Percentiles rank a stretch among this genome's conserved stretches.
These are phyloP conservation scores for Cynara cardunculus DNA, from an alignment of 129 eudicot species.

Conservation along the genomic window DNA sequence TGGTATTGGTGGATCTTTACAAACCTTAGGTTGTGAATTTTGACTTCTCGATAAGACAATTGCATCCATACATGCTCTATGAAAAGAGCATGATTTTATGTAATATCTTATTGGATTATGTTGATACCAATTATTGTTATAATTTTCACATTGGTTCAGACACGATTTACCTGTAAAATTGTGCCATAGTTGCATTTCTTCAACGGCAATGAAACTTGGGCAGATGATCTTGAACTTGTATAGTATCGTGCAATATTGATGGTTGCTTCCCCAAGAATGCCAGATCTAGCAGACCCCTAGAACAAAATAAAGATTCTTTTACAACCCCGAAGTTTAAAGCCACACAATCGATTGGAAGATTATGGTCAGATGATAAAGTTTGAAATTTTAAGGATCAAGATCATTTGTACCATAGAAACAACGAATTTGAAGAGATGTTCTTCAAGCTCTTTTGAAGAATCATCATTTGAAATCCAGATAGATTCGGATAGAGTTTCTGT, in stretches of 20 bases:
- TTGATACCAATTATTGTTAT: not conserved
- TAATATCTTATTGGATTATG: not conserved
- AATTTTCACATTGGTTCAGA: not conserved
- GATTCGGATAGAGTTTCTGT: slow-evolving; percentile 67
- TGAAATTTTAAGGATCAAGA: slow-evolving; percentile 2
- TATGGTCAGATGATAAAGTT: not conserved
- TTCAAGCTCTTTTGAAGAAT: slow-evolving; percentile 58
- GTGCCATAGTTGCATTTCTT: slow-evolving; percentile 85
- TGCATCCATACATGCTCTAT: too few species aligned
- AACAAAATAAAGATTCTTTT: not conserved
- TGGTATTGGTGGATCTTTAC: not conserved
- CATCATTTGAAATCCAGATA: slow-evolving; percentile 57
- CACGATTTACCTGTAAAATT: slow-evolving; percentile 51
- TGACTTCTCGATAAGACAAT: not conserved
- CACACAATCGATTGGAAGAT: not conserved
- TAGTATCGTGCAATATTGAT: slow-evolving; percentile 55
- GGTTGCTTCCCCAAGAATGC: slow-evolving; percentile 82
- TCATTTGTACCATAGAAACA: slow-evolving; percentile 64
- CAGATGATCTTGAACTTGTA: slow-evolving; percentile 55
- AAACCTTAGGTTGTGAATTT: not conserved
- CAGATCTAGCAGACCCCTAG: slow-evolving; percentile 94
- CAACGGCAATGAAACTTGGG: slow-evolving; percentile 63
- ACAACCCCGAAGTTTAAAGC: not conserved
- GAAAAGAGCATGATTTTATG: not conserved
- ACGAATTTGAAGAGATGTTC: slow-evolving; percentile 66